Evolutionary conservation across 2,329 filamentous ascomycete genomes (phyloP), one percentile per base, ranked within the genome.

Genomic region (Amesomyces nigricolor): DNA sequence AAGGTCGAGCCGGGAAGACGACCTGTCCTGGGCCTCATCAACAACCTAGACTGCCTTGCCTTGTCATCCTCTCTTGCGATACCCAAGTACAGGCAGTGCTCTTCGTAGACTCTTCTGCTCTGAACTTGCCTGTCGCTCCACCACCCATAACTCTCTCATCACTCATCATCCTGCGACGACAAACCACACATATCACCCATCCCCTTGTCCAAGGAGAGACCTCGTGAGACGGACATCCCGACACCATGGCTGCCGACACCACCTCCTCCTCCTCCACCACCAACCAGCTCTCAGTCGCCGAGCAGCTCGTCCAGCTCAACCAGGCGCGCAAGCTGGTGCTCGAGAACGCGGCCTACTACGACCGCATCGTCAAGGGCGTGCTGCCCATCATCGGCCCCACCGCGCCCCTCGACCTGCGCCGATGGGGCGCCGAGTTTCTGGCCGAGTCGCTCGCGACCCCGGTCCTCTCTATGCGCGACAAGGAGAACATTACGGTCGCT

Each of bases 361-460:
- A 87, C 49, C 89, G 89, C 71, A 92, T 99, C 68, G 86, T 99
- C 60, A 88, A 89, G 67, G 91, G 90, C 47, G 90, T 97, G 60
- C 76, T 97, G n/a, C 91, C 91, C 54, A 91, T 97, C 66, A 88
- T 96, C 71, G 85, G 86, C 58, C 82, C 87, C 50, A 78, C 80
- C 62, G 81, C 89, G 61, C 80, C 83, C 58, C 73, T 96, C 54
- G 89, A 95, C 72, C 76, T 97, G 66, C 87, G 91, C 72, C 79
- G 91, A 86, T 99, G 94, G 94, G 94, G 92, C 26, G 87, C 91
- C 60, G 91, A 96, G 59, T 99, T 99, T 68, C 78, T 99, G 43
- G 91, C 92, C 54, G 94, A 99, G 75, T 91, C 91, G 2, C 97
- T 99, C 73, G 87, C 94, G 55, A 95, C 89, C 58, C 94, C 95